Evolutionary conservation across 345 rosid genomes (phyloP), one percentile per base, ranked within the genome.

Genomic region (Aquilaria malaccensis): DNA sequence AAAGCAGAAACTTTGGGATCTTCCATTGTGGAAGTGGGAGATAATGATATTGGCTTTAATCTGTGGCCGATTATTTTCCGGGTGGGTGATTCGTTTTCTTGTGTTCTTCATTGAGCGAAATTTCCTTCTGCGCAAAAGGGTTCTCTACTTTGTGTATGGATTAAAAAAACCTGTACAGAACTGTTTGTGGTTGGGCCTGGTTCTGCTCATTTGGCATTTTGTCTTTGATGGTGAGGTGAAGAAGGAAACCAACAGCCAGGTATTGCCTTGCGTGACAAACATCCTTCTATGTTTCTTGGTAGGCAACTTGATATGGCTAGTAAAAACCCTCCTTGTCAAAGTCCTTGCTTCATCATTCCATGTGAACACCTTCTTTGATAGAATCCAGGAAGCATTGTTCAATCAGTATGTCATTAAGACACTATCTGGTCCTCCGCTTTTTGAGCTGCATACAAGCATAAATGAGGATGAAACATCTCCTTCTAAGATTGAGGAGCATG

Each of bases 1-100:
- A 63, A 66, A 52, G 54, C 73, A 60, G 51, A 70, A n/a, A 57
- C 45, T 79, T 33, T 72, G 80, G 70, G 86, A 74, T 68, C 81
- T 82, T 67, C 75, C 72, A 3, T 50, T 76, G 2, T 82, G 86
- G 81, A 79, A 79, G 55, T 82, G 83, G 86, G 80, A 74, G 65
- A 32, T 77, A 6, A 55, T 79, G 77, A 67, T 71, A 66, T 55
- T 82, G 61, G 70, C 77, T 9, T 30, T 79, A 3, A 66, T 82
- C 51, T 77, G 73, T 56, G 84, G 87, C 29, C 71, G 64, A 50
- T 67, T 72, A 33, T 63, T 75, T 50, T 82, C 84, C 1, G 78
- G 73, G 52, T 79, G 81, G 74, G 73, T 33, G 52, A 69, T 79
- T 45, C 74, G 68, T 32, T 6, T 82, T 50, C 68, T 52, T n/a